Evolutionary conservation across 305 asterid genomes (phyloP), one percentile per base, ranked within the genome.

Genomic region (Ajuga reptans): DNA sequence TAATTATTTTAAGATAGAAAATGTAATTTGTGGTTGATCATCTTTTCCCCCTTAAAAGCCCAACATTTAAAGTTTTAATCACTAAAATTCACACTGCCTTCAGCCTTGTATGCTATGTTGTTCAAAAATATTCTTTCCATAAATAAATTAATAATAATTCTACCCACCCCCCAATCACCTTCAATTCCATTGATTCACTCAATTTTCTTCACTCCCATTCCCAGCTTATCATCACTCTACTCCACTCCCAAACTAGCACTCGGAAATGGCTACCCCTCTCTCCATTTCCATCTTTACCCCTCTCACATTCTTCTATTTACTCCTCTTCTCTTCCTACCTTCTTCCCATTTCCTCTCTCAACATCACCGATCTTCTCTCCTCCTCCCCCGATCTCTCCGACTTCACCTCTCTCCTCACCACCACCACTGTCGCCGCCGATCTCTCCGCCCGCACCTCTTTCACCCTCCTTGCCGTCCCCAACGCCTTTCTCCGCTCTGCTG

Each of bases 391-490:
- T 75, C 83, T 91, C 69, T 83, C 96, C 66, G 79, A 77, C 77
- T 89, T 84, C 79, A 42, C 87, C 45, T 56, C 71, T 64, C 89
- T 87, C 66, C 82, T 87, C 69, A 9, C 87, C 72, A 54, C 83
- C 90, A 85, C 91, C 79, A 68, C 84, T 78, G 89, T 89, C 79
- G 81, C 90, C 80, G 69, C 87, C 80, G 90, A 83, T 77, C 89
- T 88, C 47, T 7, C 81, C 70, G 0, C 46, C 54, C 89, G 74
- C 83, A 78, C 86, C 66, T 62, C 75, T 75, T n/a, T 69, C 72
- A 71, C 85, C 55, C 33, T 79, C 68, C 76, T 81, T 79, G 51
- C 60, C 77, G 73, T 78, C 71, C 78, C 77, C 77, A 76, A 69
- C 62, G 62, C 75, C 82, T 68, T 4, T 58, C 75, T 80, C 66